Evolutionary conservation across 2,329 filamentous ascomycete species (phyloP), one percentile per base, ranked within the genome.

Genomic region (Phaeosphaeriaceae sp.): DNA sequence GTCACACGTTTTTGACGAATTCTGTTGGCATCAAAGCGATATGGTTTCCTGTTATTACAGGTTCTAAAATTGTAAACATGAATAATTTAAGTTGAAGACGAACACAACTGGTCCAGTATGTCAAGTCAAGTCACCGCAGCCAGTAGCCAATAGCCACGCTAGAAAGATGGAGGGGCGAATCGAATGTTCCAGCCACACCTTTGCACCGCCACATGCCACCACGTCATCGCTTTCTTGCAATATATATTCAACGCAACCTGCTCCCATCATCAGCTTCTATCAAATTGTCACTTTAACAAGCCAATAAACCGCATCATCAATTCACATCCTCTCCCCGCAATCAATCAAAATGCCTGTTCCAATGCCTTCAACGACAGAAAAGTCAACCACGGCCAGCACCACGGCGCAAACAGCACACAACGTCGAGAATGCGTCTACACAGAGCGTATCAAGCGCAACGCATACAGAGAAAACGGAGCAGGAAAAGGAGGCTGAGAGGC

Each of bases 401-500:
- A 59, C 62, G 2, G 65, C 66, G 18, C 53, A 67, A 13, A 66
- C 67, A 3, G 52, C 56, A 1, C 61, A 66, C 17, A 36, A 66
- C 20, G 60, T 66, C 12, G 47, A 51, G 4, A 63, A 61, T 8
- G 48, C 53, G 11, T 47, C 58, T 0, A 67, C 63, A 1, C 67
- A 69, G 39, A 65, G 60, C 40, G 63, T 69, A 49, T 60, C 63
- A 4, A 67, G 62, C 9, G 58, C 63, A 5, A 56, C 45, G 23
- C 53, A 66, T 16, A 52, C 63, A 17, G 28, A 61, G 42, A 70
- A 70, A 47, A 67, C 63, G 0, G 64, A 69, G 45, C 61, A 59
- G 8, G 68, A 73, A 52, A 53, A 61, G 12, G 66, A 69, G 41
- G 68, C 69, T 1, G 72, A 73, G 44, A 56, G 58, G 29, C 21